These are phyloP conservation scores for Sphagnum tenellum DNA, from an alignment of 225 moss, liverwort and hornwort species.

Conservation along the genomic window DNA sequence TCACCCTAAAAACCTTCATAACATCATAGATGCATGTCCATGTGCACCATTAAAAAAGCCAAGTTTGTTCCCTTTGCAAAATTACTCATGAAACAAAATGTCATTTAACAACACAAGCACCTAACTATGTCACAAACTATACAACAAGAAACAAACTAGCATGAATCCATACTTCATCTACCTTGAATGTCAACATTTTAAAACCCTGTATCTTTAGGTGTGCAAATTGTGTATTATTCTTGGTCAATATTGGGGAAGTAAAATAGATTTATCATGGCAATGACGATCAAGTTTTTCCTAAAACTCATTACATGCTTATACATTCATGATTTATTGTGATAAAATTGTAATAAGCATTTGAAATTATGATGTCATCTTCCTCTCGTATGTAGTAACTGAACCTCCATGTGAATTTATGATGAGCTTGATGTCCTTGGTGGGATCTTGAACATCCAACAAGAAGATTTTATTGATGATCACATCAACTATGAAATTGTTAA, in stretches of 20 bases:
- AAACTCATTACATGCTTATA: too few relatives aligned
- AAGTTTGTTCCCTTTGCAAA: neutral
- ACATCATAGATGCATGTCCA: conserved; percentile 99
- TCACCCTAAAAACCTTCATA: conserved; percentile 94
- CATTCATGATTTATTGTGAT: too few relatives aligned
- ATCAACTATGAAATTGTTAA: conserved; percentile 82
- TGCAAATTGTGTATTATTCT: neutral
- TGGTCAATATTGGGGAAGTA: too few relatives aligned
- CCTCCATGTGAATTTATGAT: conserved; percentile 98
- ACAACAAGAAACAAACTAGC: too few relatives aligned
- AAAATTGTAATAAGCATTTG: too few relatives aligned
- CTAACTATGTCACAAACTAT: too few relatives aligned
- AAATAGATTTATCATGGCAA: too few relatives aligned
- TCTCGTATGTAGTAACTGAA: conserved; percentile 64
- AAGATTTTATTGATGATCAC: conserved; percentile 86
- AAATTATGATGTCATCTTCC: too few relatives aligned
- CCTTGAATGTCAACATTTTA: neutral
- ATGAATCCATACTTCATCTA: too few relatives aligned
- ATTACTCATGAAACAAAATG: too few relatives aligned
- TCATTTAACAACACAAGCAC: too few relatives aligned
- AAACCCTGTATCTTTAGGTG: neutral
- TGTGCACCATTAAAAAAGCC: conserved; percentile 4
- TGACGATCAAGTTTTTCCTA: too few relatives aligned
- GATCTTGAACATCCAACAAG: conserved; percentile 79
- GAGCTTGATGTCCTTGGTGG: conserved; percentile 81